Evolutionary conservation across 1,284 basidiomycete species (phyloP).

Genomic region (Puccinia sorghi): DNA sequence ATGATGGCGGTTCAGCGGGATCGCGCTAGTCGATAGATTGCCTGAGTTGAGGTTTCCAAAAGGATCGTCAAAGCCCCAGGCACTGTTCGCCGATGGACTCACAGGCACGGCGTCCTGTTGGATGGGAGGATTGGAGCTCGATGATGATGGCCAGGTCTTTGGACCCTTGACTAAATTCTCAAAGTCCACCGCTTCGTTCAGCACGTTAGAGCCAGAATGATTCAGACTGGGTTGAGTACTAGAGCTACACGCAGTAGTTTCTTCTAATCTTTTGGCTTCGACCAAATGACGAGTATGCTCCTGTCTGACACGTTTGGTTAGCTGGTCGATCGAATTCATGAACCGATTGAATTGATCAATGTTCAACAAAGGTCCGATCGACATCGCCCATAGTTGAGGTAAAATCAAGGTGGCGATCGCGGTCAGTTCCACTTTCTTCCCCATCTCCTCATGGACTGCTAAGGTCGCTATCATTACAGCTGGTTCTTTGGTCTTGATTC

Average conservation of each 20-base stretch:
- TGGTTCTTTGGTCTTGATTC: constrained; percentile 81
- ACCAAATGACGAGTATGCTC: constrained; percentile 81
- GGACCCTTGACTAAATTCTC: constrained; percentile 55
- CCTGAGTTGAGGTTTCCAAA: constrained; percentile 3
- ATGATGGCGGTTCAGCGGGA: constrained; percentile 27
- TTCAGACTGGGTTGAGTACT: constrained; percentile 54
- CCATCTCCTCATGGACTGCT: constrained; percentile 94
- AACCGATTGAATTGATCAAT: constrained; percentile 87
- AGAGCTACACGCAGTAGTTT: constrained; percentile 59
- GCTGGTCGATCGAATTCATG: constrained; percentile 67
- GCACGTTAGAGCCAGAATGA: neutral
- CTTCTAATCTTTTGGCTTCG: constrained; percentile 78
- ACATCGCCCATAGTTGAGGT: constrained; percentile 93
- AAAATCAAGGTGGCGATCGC: constrained; percentile 89
- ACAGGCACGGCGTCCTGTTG: neutral
- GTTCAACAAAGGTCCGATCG: constrained; percentile 88
- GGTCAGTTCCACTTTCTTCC: constrained; percentile 88
- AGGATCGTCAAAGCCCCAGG: constrained; percentile 38
- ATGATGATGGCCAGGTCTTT: neutral
- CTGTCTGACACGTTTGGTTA: constrained; percentile 75
- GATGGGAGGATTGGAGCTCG: neutral
- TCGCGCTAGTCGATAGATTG: neutral
- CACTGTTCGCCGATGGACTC: constrained; percentile 20
- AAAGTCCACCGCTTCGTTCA: constrained; percentile 54
- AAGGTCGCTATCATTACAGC: constrained; percentile 75